Percentiles rank a stretch among this genome's conserved stretches.
phyloP scores from a whole-genome alignment of 23 red algal genomes.

The Gracilaria domingensis region DNA sequence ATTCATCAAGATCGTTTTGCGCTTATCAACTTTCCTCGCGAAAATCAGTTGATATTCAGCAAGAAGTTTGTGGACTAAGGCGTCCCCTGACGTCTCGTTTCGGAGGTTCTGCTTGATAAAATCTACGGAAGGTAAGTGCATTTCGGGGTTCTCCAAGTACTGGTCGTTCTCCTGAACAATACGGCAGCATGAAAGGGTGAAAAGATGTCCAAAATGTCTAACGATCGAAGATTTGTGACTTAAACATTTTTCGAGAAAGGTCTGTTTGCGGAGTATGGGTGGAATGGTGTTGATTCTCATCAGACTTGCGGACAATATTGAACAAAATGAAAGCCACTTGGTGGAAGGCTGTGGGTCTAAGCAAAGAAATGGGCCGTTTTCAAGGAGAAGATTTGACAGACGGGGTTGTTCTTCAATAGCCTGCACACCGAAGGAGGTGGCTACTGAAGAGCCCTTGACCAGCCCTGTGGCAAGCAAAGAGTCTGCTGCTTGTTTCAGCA shows the following conservation, averaged over 20 bases:
- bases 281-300: background rate
- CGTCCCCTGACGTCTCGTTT: slow-evolving; percentile 17
- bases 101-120: background rate
- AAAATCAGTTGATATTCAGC: slow-evolving; percentile 43
- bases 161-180: slow-evolving; percentile 12
- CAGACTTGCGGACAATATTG: slow-evolving; percentile 28
- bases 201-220: slow-evolving; percentile 11
- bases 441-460: background rate
- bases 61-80: slow-evolving; percentile 28
- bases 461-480: background rate
- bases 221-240: slow-evolving; percentile 14
- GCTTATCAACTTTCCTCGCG: background rate
- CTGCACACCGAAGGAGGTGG: slow-evolving; percentile 15
- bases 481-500: background rate
- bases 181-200: slow-evolving; percentile 28
- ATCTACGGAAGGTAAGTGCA: slow-evolving; percentile 16
- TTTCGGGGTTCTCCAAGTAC: slow-evolving; percentile 6
- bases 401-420: slow-evolving; percentile 33
- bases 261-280: background rate
- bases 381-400: background rate
- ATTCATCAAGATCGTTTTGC: slow-evolving; percentile 24
- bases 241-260: slow-evolving; percentile 37
- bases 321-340: slow-evolving; percentile 33
- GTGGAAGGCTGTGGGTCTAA: slow-evolving; percentile 12
- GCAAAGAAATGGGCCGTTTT: background rate